Base-by-base conservation (phyloP, 768 basidiomycete genomes). In the Epithele typhae region DNA sequence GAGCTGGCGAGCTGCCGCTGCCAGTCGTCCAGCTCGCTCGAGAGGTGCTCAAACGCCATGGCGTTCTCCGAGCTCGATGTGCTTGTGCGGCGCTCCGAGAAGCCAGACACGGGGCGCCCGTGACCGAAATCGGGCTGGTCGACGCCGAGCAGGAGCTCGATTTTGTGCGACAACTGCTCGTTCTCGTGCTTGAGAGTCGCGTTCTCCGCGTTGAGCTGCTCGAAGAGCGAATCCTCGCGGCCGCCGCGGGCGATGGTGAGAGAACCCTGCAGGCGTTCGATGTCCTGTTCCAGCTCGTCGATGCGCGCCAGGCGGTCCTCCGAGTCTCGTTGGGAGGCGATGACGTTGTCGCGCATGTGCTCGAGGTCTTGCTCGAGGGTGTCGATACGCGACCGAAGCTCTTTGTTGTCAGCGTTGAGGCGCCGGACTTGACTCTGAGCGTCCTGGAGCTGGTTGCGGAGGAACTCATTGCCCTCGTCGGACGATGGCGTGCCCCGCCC, bases 81-180 rank as follows among this genome's bases (percentile, higher is more conserved):
- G 59, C 89, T 92, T 38, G 75, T 71, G 35, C 82, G 79, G 25
- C 78, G 78, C 47, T 71, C 75, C 4, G 70, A 30, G 35, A 75
- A 67, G 27, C 76, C 77, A 8, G 85, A 88, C 51, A 82, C 67
- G 21, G 83, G 84, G 24, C 67, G 64, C 17, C 74, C 76, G 39
- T 72, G 71, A 24, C 81, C 81, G 58, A 84, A 90, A 3, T 77
- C 70, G 18, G 86, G 79, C 55, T 87, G 86, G 57, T 92, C 89
- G 36, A 88, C 90, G 58, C 92, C 90, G 43, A 95, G 77, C 14
- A 95, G 74, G 38, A 94, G 75, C 46, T 82, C 87, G 56, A 95
- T 92, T 75, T 92, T 92, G 63, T 90, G 89, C n/a, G 85, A 84
- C 36, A 93, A 77, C 56, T 92, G 83, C 60, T 89, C 86, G 63